Percentiles rank a stretch among this genome's conserved stretches.
phyloP scores from a whole-genome alignment of 139 green algal species.

The Asterochloris sp. region DNA sequence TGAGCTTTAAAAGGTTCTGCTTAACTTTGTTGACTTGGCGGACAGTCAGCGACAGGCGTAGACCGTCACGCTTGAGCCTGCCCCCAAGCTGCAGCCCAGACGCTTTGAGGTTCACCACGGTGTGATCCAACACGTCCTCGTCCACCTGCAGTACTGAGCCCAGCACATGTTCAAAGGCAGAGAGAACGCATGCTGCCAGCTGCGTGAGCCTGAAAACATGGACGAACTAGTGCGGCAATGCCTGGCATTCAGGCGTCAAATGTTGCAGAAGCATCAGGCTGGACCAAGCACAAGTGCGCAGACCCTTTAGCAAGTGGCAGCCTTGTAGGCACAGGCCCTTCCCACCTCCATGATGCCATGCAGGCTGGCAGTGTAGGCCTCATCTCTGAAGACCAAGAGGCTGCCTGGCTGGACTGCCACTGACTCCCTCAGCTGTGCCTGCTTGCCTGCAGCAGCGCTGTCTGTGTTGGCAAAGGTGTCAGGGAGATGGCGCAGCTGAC shows the following conservation, averaged over 20 bases:
- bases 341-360: constrained; percentile 60
- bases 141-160: constrained; percentile 20
- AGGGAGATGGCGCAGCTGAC: neutral
- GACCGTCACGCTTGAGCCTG: too few relatives aligned
- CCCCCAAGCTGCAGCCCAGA: neutral
- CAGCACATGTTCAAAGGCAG: neutral
- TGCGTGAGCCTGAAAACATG: too few relatives aligned
- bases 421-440: constrained; percentile 19
- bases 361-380: constrained; percentile 50
- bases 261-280: neutral
- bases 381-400: constrained; percentile 53
- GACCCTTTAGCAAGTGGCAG: neutral
- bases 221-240: neutral
- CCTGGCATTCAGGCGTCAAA: neutral
- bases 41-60: too few relatives aligned
- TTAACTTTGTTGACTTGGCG: too few relatives aligned
- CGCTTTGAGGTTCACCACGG: constrained; percentile 26
- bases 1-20: too few relatives aligned
- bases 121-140: constrained; percentile 30
- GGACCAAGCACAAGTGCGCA: neutral
- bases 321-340: constrained; percentile 14
- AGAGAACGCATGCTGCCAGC: neutral
- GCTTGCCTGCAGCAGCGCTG: neutral
- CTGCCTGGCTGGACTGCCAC: constrained; percentile 52
- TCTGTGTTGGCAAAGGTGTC: neutral